phyloP scores from a whole-genome alignment of 805 yeast genomes.

The Lipomyces spencermartinsiae region DNA sequence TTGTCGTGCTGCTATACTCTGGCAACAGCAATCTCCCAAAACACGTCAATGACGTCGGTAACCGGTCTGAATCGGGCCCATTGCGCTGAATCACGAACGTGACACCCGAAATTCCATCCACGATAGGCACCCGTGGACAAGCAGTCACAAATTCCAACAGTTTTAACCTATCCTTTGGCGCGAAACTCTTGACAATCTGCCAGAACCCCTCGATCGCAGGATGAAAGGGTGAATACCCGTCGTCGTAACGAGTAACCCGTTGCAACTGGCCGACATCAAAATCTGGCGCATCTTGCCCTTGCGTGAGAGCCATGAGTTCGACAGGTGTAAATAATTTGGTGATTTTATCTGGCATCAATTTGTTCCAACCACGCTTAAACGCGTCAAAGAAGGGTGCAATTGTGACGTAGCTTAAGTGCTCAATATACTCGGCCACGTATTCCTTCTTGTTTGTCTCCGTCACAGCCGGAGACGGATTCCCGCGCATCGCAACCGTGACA shows the following conservation, averaged over 20 bases:
- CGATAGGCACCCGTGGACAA: constrained; percentile 55
- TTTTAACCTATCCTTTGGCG: constrained; percentile 48
- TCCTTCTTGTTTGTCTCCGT: constrained; percentile 27
- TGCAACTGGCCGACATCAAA: constrained; percentile 53
- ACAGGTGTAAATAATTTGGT: constrained; percentile 27
- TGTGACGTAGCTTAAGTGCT: constrained; percentile 19
- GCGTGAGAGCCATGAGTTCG: constrained; percentile 45
- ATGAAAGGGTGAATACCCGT: constrained; percentile 51
- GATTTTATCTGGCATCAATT: constrained; percentile 33
- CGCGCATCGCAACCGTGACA: constrained; percentile 17
- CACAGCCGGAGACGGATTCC: constrained; percentile 24
- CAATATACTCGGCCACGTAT: constrained; percentile 34
- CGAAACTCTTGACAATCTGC: constrained; percentile 54
- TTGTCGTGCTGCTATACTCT: constrained; percentile 50
- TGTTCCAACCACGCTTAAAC: constrained; percentile 40
- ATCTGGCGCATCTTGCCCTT: constrained; percentile 49
- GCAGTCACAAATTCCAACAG: constrained; percentile 59
- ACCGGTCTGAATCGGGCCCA: constrained; percentile 49
- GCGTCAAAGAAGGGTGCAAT: constrained; percentile 33
- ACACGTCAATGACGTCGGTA: constrained; percentile 61
- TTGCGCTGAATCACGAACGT: constrained; percentile 54
- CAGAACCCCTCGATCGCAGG: constrained; percentile 52
- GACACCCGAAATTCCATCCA: constrained; percentile 52
- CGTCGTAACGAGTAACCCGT: constrained; percentile 51
- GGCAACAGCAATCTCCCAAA: constrained; percentile 57